phyloP scores from a whole-genome alignment of 257 asterid species.

The Solanum lycopersicoides region DNA sequence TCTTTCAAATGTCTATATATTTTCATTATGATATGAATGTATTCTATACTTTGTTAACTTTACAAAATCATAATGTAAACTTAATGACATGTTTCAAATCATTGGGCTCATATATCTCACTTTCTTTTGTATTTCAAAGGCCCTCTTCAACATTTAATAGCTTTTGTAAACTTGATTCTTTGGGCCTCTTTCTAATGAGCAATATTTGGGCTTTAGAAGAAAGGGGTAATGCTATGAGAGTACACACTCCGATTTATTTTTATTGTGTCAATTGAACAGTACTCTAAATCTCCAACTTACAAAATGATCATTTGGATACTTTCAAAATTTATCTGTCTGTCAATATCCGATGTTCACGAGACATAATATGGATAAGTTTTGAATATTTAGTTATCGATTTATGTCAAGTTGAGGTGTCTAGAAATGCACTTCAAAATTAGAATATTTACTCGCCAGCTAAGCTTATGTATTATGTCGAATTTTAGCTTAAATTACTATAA shows the following conservation, averaged over 20 bases:
- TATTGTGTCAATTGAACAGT: background rate
- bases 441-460: background rate
- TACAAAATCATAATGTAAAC: background rate
- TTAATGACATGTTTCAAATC: background rate
- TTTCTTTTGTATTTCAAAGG: background rate
- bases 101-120: background rate
- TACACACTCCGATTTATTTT: background rate
- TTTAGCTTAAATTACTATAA: background rate
- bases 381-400: rapidly evolving
- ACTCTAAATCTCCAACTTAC: background rate
- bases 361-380: rapidly evolving
- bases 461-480: rapidly evolving
- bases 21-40: too few relatives aligned
- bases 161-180: background rate
- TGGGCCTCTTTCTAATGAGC: background rate
- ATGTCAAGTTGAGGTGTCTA: background rate
- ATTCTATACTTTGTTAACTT: too few relatives aligned
- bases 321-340: background rate
- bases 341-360: rapidly evolving
- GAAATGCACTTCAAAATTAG: rapidly evolving
- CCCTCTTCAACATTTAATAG: background rate
- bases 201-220: background rate
- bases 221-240: background rate
- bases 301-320: rapidly evolving
- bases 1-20: too few relatives aligned